These are phyloP conservation scores for Sicyos baderoa DNA, from an alignment of 306 rosid genomes.

Conservation along the genomic window DNA sequence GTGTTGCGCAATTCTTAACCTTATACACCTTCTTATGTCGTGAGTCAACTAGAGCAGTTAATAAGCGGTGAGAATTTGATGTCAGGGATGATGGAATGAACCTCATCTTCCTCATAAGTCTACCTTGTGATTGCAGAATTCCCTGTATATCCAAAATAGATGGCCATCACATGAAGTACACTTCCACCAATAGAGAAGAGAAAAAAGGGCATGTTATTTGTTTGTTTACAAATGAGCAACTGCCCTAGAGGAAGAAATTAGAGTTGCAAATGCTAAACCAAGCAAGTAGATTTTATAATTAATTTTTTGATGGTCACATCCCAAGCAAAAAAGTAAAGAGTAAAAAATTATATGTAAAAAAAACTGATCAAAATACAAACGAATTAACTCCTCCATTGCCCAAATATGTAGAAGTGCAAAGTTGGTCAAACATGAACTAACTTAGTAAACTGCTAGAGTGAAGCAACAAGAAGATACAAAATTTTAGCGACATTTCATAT, in stretches of 20 bases:
- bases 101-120: conserved; percentile 78
- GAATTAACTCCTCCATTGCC: not conserved
- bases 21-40: conserved; percentile 80
- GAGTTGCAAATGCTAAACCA: not conserved
- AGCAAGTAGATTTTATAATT: not conserved
- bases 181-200: not conserved
- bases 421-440: not conserved
- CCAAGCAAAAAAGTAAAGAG: not conserved
- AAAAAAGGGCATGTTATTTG: not conserved
- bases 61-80: conserved; percentile 84
- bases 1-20: conserved; percentile 89
- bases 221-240: not conserved
- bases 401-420: not conserved
- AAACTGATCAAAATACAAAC: not conserved
- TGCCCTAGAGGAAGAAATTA: not conserved
- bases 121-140: conserved; percentile 96
- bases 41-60: conserved; percentile 96
- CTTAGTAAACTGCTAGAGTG: not conserved
- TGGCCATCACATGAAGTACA: not conserved
- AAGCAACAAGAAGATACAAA: not conserved
- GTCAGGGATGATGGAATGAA: conserved; percentile 93
- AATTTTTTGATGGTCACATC: conserved; percentile 3
- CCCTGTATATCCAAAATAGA: conserved; percentile 46
- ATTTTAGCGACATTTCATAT: not conserved
- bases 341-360: not conserved